Evolutionary conservation across 441 rosid species (phyloP).

Genomic region (Raphanus hybrid): DNA sequence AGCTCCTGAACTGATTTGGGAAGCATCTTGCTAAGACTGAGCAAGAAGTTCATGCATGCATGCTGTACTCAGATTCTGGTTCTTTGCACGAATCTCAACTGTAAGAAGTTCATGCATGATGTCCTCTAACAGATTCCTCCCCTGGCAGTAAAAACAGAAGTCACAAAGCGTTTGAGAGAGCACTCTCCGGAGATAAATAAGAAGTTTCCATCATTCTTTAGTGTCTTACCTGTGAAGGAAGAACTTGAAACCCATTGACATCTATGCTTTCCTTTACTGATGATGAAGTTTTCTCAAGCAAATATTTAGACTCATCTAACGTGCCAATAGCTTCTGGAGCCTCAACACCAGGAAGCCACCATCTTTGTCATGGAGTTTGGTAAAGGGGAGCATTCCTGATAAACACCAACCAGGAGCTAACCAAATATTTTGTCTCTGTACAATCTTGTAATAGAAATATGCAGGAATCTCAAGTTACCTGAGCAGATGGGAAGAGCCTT

Average conservation of each 20-base stretch:
- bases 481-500: no score
- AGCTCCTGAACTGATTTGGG: no score
- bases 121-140: no score
- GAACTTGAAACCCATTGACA: conserved; percentile 20
- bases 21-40: no score
- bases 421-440: not conserved
- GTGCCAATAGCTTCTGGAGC: not conserved
- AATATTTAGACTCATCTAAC: not conserved
- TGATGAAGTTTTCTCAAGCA: not conserved
- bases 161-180: no score
- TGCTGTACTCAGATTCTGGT: no score
- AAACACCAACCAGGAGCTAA: not conserved
- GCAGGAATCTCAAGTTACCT: no score
- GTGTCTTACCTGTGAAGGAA: conserved; percentile 15
- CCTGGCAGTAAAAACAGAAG: no score
- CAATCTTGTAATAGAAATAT: not conserved
- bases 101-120: no score
- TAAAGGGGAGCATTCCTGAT: not conserved
- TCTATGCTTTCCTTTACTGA: not conserved
- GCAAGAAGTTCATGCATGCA: no score
- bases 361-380: not conserved
- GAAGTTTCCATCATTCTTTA: not conserved
- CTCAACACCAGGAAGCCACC: not conserved
- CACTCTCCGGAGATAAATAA: no score
- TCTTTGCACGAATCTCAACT: no score